Conservation (phyloP, 345 rosid genomes). For the Rhizophora apiculata region DNA sequence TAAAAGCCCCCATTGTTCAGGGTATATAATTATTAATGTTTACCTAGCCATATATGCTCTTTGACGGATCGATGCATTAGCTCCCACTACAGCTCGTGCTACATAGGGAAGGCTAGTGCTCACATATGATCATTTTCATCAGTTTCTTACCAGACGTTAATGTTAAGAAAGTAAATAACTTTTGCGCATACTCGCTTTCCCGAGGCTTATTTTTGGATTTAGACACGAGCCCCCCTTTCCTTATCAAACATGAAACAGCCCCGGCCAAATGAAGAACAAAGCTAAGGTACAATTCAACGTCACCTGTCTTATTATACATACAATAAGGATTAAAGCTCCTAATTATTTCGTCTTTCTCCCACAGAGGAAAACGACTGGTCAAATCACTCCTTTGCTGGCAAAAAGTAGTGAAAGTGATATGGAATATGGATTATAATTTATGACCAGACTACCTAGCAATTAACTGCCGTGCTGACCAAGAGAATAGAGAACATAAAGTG, state of each 20-base stretch:
- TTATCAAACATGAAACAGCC: too few relatives aligned
- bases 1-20: background rate
- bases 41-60: conserved; percentile 4
- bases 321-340: too few relatives aligned
- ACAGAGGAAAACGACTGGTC: background rate
- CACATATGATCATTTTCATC: too few relatives aligned
- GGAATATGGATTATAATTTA: background rate
- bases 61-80: background rate
- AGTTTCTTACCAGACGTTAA: too few relatives aligned
- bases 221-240: too few relatives aligned
- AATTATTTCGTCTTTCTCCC: too few relatives aligned
- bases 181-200: background rate
- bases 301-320: too few relatives aligned
- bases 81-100: background rate
- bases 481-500: background rate
- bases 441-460: background rate
- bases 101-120: too few relatives aligned
- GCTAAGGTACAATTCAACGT: too few relatives aligned
- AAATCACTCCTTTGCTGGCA: background rate
- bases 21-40: conserved; percentile 4
- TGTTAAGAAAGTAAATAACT: background rate
- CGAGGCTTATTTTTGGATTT: too few relatives aligned
- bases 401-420: background rate
- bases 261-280: too few relatives aligned
- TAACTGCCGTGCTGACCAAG: conserved; percentile 2